Evolutionary conservation across 768 basidiomycete genomes (phyloP), one percentile per base, ranked within the genome.

Genomic region (Porpolomopsis calyptriformis): DNA sequence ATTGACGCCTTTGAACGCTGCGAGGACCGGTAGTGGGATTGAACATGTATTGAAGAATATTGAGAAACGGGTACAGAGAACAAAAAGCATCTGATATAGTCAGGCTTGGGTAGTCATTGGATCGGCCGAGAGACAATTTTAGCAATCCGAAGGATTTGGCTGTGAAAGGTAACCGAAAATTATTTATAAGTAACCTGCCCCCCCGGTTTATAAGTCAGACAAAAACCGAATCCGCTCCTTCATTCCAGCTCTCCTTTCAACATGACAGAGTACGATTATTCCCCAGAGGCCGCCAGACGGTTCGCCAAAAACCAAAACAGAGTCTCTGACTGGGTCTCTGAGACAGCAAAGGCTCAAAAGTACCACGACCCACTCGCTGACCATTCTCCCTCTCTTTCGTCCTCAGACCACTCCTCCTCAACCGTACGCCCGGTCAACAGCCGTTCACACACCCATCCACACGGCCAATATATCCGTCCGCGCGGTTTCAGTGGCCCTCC

Each of bases 251-350:
- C 12, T 3, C 18, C 18, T 33, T 19, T 31, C 16, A 40, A 47
- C n/a, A 52, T 52, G 51, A 52, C 51, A 36, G 51, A 52, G 33
- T 52, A 52, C 48, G 51, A 52, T 47, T 52, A 49, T 29, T 52
- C 51, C 10, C 51, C 51, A 18, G 48, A 49, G 18, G 51, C 51
- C 4, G 42, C 37, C 44, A 44, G 49, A 29, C 43, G 48, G n/a
- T 43, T 40, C 41, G 35, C 46, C 18, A 44, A 35, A 2, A 52
- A 49, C 16, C 51, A 52, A 35, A 25, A 40, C 22, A 29, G 40
- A 18, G 47, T 52, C 14, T 41, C 51, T 5, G 22, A 34, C 38
- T 52, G 51, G 51, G 48, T 48, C 6, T 11, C 34, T 19, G 34
- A 52, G 4, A 40, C 46, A 22, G 16, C 25, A 10, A 26, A 40